Percentiles rank a stretch among this genome's conserved stretches.
Evolutionary conservation across 2,329 filamentous ascomycete genomes (phyloP).

Genomic region (Kalaharituber pfeilii): DNA sequence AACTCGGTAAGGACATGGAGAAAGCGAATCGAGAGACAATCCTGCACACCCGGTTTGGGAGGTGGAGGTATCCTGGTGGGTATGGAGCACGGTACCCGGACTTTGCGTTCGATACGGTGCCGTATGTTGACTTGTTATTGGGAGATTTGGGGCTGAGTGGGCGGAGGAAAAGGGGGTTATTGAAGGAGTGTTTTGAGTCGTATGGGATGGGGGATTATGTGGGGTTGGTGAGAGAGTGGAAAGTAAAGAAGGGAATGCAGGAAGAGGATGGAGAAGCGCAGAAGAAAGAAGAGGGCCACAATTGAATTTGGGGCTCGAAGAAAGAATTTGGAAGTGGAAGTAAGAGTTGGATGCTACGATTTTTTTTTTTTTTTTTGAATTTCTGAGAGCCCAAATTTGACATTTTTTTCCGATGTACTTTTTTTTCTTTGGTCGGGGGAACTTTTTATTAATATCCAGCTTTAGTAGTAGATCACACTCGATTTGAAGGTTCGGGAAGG

Average conservation of each 20-base stretch:
- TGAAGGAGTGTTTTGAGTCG: constrained; percentile 37
- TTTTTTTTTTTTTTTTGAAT: too few species aligned
- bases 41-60: constrained; percentile 50
- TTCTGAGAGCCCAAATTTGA: too few species aligned
- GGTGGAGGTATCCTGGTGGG: constrained; percentile 50
- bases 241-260: constrained; percentile 24
- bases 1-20: constrained; percentile 24
- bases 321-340: background rate
- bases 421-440: too few species aligned
- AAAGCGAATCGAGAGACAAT: constrained; percentile 39
- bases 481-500: too few species aligned
- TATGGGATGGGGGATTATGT: constrained; percentile 44
- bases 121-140: constrained; percentile 53
- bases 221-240: constrained; percentile 38
- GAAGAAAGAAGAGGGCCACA: background rate
- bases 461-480: too few species aligned
- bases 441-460: too few species aligned
- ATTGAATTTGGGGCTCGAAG: background rate
- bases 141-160: constrained; percentile 45
- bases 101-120: constrained; percentile 59
- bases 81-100: constrained; percentile 47
- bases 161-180: constrained; percentile 36
- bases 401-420: too few species aligned
- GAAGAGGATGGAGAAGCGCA: background rate
- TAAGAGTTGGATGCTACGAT: too few species aligned